Conservation (phyloP, 2,329 filamentous ascomycete species). For the Phyllosticta paracitricarpa region DNA sequence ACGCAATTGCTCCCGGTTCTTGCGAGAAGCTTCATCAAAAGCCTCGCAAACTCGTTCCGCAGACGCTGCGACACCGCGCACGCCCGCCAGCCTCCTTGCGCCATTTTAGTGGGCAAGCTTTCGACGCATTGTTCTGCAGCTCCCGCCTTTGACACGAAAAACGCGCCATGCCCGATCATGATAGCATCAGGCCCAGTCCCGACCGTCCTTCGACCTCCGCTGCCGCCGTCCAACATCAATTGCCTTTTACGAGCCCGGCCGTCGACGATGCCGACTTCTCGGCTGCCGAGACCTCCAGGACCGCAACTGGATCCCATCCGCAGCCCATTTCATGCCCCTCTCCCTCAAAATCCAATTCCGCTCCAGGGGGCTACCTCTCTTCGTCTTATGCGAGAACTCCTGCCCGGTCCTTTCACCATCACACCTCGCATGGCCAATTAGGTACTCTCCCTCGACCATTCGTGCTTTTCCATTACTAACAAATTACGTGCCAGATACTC, state of each 20-base stretch:
- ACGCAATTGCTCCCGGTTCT: not conserved
- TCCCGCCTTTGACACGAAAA: not conserved
- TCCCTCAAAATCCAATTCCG: constrained; percentile 4
- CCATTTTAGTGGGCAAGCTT: constrained; percentile 4
- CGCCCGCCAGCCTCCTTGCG: constrained; percentile 3
- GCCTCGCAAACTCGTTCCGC: constrained; percentile 4
- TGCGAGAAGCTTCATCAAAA: not conserved
- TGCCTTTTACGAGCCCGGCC: constrained; percentile 9
- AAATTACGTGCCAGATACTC: constrained; percentile 48
- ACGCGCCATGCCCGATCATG: constrained; percentile 2
- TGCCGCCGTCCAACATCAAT: constrained; percentile 4
- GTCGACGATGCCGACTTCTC: constrained; percentile 10
- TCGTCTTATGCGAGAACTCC: constrained; percentile 40
- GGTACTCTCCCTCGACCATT: constrained; percentile 32
- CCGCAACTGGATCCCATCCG: not conserved
- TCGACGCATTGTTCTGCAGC: not conserved
- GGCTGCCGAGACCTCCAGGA: constrained; percentile 1
- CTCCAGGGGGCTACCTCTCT: constrained; percentile 11
- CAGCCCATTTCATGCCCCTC: constrained; percentile 3
- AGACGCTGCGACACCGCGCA: not conserved
- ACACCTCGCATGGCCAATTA: constrained; percentile 49
- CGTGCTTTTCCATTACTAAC: constrained; percentile 1
- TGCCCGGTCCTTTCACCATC: constrained; percentile 61
- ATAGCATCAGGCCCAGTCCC: constrained; percentile 1
- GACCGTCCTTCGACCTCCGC: not conserved